These are phyloP conservation scores for Calonectria leucothoes DNA, from an alignment of 2,329 filamentous ascomycete genomes.

Conservation along the genomic window DNA sequence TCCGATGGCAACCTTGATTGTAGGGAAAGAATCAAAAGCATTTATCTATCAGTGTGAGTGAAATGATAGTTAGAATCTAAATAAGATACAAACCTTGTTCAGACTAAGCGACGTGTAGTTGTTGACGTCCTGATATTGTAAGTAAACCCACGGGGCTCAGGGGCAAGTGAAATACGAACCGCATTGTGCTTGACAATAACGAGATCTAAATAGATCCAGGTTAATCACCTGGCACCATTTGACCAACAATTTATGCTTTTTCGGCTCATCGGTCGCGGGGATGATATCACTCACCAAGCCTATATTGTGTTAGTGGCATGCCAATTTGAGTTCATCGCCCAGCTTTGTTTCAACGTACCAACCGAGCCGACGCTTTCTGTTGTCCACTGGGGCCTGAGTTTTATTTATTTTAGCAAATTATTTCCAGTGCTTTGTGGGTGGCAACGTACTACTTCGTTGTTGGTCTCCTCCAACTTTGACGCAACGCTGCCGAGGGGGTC, in stretches of 20 bases:
- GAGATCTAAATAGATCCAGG: neutral
- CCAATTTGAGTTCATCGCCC: neutral
- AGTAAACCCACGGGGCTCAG: neutral
- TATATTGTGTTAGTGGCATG: neutral
- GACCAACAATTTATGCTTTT: neutral
- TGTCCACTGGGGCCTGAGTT: neutral
- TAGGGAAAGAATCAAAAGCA: neutral
- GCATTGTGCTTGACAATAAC: neutral
- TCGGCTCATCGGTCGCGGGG: neutral
- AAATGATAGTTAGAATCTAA: neutral
- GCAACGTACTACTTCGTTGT: neutral
- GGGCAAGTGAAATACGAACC: neutral
- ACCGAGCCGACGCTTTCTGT: conserved; percentile 2
- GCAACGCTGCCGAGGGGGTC: neutral
- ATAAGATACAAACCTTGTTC: neutral
- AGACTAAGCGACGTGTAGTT: neutral
- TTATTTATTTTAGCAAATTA: neutral
- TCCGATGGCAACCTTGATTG: neutral
- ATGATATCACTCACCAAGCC: neutral
- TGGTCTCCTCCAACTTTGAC: neutral
- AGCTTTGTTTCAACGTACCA: neutral
- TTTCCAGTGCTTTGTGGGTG: neutral
- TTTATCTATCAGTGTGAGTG: neutral
- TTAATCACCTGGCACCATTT: neutral
- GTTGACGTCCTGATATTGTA: neutral